Base-by-base conservation (phyloP, 257 asterid species). In the Oldenlandia corymbosa region DNA sequence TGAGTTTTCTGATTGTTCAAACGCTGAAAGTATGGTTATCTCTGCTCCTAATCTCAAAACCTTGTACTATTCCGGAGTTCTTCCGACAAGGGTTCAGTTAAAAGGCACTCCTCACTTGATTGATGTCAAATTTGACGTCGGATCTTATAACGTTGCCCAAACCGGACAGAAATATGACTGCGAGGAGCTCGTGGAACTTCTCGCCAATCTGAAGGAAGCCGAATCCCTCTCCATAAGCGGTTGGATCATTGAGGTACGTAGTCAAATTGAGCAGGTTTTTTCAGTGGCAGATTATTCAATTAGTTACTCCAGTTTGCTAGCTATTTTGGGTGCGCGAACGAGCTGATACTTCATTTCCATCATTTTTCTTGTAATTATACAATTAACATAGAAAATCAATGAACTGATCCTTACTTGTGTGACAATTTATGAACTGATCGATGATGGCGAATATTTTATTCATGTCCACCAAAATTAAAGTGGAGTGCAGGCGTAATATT, bases 211-310 rank as follows among this genome's bases (percentile, higher is more conserved):
- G 13, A 30, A 31, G 11, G 60, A 54, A 2, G 18, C 20, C 5
- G 41, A 54, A 24, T 28, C 18, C 7, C 60, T 54, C 20, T 28
- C 24, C 24, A 16, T 54, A 14, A 54, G 42, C 24, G 60, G 60
- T 17, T 54, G 60, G 60, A 32, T 30, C 41, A 30, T 54, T 14
- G 60, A 54, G 60, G 60, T 54, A 54, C 10, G 5, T 34, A 34
- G n/a, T n/a, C n/a, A n/a, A n/a, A n/a, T n/a, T n/a, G n/a, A n/a
- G n/a, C n/a, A n/a, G n/a, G n/a, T n/a, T n/a, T n/a, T n/a, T n/a
- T n/a, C n/a, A n/a, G n/a, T n/a, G n/a, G n/a, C n/a, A n/a, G n/a
- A n/a, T n/a, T n/a, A n/a, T n/a, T n/a, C n/a, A n/a, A n/a, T n/a
- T n/a, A n/a, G n/a, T n/a, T n/a, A n/a, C n/a, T n/a, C n/a, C n/a